These are phyloP conservation scores for Sordaria brevicollis DNA, from an alignment of 495 filamentous ascomycete species.

Conservation along the genomic window DNA sequence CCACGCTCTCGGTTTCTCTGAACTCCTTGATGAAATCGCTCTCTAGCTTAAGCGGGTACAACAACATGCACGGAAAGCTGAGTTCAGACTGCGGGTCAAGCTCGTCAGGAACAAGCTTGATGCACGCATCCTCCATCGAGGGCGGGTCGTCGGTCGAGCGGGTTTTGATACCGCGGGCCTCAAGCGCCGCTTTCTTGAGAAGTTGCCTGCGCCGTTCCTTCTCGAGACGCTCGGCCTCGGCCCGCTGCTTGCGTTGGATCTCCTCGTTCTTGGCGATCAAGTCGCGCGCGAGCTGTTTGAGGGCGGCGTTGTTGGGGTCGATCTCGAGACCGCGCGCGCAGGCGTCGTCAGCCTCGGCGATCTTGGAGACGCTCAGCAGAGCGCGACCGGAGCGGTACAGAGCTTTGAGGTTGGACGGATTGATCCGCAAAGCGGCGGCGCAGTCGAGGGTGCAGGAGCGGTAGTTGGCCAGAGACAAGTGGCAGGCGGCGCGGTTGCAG, in stretches of 20 bases:
- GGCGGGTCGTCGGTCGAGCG: constrained; percentile 60
- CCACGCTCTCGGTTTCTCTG: constrained; percentile 57
- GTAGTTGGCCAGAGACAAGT: constrained; percentile 66
- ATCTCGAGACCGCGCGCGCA: constrained; percentile 57
- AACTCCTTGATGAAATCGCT: constrained; percentile 86
- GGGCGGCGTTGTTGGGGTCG: constrained; percentile 48
- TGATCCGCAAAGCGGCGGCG: constrained; percentile 65
- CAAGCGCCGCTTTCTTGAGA: constrained; percentile 60
- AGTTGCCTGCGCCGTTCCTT: constrained; percentile 39
- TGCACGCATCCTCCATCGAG: constrained; percentile 68
- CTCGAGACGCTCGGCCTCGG: constrained; percentile 41
- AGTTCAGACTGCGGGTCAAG: constrained; percentile 59
- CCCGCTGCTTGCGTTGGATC: constrained; percentile 22
- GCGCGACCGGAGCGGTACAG: constrained; percentile 75
- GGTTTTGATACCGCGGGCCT: constrained; percentile 57
- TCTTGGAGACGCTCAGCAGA: constrained; percentile 59
- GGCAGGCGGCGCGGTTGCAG: constrained; percentile 78
- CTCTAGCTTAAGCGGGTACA: constrained; percentile 71
- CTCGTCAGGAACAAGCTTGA: constrained; percentile 61
- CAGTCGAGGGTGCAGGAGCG: constrained; percentile 74
- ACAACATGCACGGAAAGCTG: constrained; percentile 65
- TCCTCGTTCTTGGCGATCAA: constrained; percentile 38
- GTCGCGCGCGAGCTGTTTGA: constrained; percentile 43
- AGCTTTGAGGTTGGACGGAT: constrained; percentile 73
- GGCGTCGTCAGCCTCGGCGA: constrained; percentile 67